Evolutionary conservation across 208 protist genomes (phyloP).

Genomic region (Leishmania turanica): DNA sequence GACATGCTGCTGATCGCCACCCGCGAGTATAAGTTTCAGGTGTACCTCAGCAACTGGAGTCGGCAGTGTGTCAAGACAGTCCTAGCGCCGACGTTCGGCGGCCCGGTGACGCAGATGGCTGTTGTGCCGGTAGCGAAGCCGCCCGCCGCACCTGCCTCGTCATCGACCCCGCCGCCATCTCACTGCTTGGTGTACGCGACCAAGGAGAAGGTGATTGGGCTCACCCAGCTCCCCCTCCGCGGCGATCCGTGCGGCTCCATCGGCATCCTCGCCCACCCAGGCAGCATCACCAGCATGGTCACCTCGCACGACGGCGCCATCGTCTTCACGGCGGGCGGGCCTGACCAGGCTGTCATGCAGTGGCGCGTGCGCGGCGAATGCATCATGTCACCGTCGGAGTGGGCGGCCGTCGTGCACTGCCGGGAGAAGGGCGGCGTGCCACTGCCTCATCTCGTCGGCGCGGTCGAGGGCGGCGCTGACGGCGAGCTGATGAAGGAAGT

Average conservation of each 20-base stretch:
- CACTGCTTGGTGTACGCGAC: constrained; percentile 89
- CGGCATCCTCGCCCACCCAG: constrained; percentile 95
- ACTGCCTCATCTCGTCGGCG: constrained; percentile 84
- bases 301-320: constrained; percentile 84
- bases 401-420: constrained; percentile 14
- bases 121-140: constrained; percentile 26
- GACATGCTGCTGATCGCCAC: constrained; percentile 88
- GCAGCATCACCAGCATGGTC: constrained; percentile 67
- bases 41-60: constrained; percentile 84
- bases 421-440: constrained; percentile 52
- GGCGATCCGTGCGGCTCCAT: constrained; percentile 91
- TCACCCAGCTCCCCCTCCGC: constrained; percentile 91
- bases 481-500: constrained; percentile 94
- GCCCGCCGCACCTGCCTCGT: background rate
- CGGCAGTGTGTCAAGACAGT: constrained; percentile 91
- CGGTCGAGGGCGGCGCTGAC: constrained; percentile 91
- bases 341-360: constrained; percentile 91
- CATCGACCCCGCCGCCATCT: constrained; percentile 12
- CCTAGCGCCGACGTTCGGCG: constrained; percentile 92
- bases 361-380: constrained; percentile 77
- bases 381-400: constrained; percentile 38
- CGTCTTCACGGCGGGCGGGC: constrained; percentile 92
- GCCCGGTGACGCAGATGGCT: constrained; percentile 79
- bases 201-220: constrained; percentile 90
- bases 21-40: constrained; percentile 91